These are phyloP conservation scores for Malus hybrid DNA, from an alignment of 331 rosid species.

Conservation along the genomic window DNA sequence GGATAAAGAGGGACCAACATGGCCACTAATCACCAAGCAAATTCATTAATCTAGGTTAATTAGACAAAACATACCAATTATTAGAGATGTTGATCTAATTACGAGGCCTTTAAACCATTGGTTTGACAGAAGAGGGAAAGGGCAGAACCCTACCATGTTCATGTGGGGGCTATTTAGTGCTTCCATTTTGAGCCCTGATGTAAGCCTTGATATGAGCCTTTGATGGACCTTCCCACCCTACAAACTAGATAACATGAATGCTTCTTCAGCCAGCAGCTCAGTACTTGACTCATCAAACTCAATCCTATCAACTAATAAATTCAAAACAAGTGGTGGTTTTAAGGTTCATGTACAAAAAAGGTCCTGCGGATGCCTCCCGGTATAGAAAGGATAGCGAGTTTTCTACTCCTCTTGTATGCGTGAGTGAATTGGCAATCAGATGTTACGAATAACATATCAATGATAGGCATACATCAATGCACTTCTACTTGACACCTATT, in stretches of 20 bases:
- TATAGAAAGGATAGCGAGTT: not conserved
- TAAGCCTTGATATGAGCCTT: not conserved
- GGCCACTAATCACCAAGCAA: not conserved
- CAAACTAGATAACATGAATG: not conserved
- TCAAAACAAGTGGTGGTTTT: not conserved
- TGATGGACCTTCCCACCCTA: constrained; percentile 13
- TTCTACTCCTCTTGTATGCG: too few species aligned
- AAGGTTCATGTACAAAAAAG: not conserved
- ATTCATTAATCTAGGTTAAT: not conserved
- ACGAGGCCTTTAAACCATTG: not conserved
- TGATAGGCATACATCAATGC: too few species aligned
- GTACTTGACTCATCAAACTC: not conserved
- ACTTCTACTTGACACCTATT: too few species aligned
- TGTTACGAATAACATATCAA: too few species aligned
- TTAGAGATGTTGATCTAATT: not conserved
- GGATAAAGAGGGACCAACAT: not conserved
- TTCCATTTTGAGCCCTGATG: not conserved
- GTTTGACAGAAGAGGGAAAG: not conserved
- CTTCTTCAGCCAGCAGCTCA: too few species aligned
- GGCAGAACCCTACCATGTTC: constrained; percentile 12
- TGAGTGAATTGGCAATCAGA: too few species aligned
- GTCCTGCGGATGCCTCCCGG: not conserved
- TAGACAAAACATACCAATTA: not conserved
- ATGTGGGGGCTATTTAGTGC: not conserved
- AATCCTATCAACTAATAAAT: not conserved